Evolutionary conservation across 202 grass and related monocot genomes (phyloP), one percentile per base, ranked within the genome.

Genomic region (Hordeum pubiflorum): DNA sequence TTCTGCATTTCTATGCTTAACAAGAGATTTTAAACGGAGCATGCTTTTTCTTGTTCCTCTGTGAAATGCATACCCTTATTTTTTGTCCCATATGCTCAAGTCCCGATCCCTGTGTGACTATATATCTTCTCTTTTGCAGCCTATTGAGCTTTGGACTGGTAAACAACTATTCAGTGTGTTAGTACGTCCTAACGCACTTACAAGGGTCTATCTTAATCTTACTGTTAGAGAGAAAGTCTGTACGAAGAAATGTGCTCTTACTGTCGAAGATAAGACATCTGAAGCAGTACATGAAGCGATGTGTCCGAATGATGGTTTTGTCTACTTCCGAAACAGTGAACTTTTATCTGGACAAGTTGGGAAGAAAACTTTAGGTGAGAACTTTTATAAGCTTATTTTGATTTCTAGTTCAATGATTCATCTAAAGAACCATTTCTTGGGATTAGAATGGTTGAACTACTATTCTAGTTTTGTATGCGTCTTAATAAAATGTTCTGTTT

Each of bases 111-210:
- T 81, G 63, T 67, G 2, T 64, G 39, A 27, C 17, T 68, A 60
- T 66, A 63, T 18, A 78, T 85, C 65, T 75, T 85, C 55, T 68
- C 33, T 73, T 78, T 82, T 94, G 81, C 84, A 97, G 91, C 94
- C 91, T 81, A 82, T 97, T 75, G 91, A 97, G 74, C 89, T 97
- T 77, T 97, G 94, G 94, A 97, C 94, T 38, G 90, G 94, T 87
- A 97, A 97, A 87, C 91, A 97, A 66, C 50, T 94, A 58, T 97
- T 97, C 82, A 94, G 89, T 88, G 89, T 97, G 76, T 86, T 97
- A 79, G 88, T 97, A 70, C 87, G 94, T 26, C 89, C 94, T 81
- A 97, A 97, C 81, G 94, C 91, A 77, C 27, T 3, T 55, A 97
- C 94, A 55, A 94, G 66, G 91, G 94, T 97, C 32, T 97, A 91